Percentiles rank a stretch among this genome's conserved stretches.
These are phyloP conservation scores for Mortierella sp. DNA, from an alignment of 371 early-diverging fungal genomes.

Conservation along the genomic window DNA sequence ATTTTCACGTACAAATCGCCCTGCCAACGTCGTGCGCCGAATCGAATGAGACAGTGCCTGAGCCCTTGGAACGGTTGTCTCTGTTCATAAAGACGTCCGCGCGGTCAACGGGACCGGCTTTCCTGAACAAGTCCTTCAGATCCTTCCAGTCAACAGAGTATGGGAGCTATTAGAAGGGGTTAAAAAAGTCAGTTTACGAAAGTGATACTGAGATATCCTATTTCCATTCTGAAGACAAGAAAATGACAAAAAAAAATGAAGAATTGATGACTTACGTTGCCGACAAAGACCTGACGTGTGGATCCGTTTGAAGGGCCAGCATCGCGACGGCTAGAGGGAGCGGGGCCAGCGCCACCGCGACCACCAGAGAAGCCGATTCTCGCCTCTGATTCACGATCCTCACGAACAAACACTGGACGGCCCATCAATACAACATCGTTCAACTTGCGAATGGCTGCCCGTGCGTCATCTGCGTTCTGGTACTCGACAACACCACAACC, in stretches of 20 bases:
- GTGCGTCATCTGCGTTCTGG: slow-evolving; percentile 81
- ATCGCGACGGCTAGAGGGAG: background rate
- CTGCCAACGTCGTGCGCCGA: slow-evolving; percentile 68
- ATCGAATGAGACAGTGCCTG: slow-evolving; percentile 79
- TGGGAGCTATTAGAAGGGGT: slow-evolving; percentile 66
- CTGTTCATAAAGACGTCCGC: slow-evolving; percentile 76
- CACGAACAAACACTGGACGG: slow-evolving; percentile 82
- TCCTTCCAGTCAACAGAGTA: slow-evolving; percentile 82
- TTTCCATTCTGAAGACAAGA: background rate
- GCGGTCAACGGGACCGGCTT: slow-evolving; percentile 65
- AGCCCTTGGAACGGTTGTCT: slow-evolving; percentile 74
- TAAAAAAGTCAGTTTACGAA: no score
- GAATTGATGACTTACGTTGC: slow-evolving; percentile 77
- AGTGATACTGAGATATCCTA: no score
- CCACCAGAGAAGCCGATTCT: slow-evolving; percentile 60
- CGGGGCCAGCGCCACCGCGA: slow-evolving; percentile 19
- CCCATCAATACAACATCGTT: slow-evolving; percentile 81
- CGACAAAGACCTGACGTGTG: slow-evolving; percentile 71
- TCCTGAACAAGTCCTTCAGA: slow-evolving; percentile 80
- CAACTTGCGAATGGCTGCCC: slow-evolving; percentile 80
- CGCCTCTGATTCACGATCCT: slow-evolving; percentile 72
- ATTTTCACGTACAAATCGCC: slow-evolving; percentile 72
- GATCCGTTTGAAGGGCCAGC: slow-evolving; percentile 31
- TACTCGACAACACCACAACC: slow-evolving; percentile 83
- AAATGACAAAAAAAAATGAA: background rate